These are phyloP conservation scores for Tylopilus plumbeoviolaceoides DNA, from an alignment of 768 basidiomycete genomes.

Conservation along the genomic window DNA sequence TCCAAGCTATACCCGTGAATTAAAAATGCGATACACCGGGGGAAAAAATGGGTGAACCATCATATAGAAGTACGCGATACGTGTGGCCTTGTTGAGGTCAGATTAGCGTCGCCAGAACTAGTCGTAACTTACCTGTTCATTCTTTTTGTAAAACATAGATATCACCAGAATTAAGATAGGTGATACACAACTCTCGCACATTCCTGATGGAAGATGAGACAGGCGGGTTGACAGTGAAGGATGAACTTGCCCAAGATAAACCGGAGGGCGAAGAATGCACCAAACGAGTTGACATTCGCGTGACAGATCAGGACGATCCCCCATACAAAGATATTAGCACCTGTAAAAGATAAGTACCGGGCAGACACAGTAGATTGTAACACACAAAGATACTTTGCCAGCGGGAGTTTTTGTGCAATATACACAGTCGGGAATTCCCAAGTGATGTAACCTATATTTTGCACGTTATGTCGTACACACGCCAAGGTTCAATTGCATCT, in stretches of 20 bases:
- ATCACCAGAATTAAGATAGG: background rate
- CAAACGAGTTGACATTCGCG: background rate
- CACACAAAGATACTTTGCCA: constrained; percentile 36
- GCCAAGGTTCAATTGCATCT: too few species aligned
- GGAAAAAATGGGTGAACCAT: constrained; percentile 23
- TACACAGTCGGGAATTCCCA: constrained; percentile 41
- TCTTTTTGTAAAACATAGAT: constrained; percentile 21
- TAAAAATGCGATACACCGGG: background rate
- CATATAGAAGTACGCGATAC: constrained; percentile 37
- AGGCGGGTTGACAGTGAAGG: background rate
- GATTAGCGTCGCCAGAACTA: background rate
- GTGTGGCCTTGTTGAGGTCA: constrained; percentile 4
- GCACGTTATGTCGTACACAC: too few species aligned
- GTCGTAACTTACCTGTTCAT: constrained; percentile 31
- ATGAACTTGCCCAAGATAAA: background rate
- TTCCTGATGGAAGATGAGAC: background rate
- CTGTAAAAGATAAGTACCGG: constrained; percentile 8
- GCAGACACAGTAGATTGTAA: background rate
- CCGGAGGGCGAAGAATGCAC: background rate
- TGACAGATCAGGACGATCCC: constrained; percentile 30
- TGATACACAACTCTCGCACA: background rate
- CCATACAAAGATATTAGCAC: constrained; percentile 38
- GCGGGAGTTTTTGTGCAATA: constrained; percentile 19
- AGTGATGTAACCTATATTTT: constrained; percentile 25
- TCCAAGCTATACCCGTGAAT: background rate